Evolutionary conservation across 139 green algal species (phyloP).

Genomic region (Dunaliella primolecta): DNA sequence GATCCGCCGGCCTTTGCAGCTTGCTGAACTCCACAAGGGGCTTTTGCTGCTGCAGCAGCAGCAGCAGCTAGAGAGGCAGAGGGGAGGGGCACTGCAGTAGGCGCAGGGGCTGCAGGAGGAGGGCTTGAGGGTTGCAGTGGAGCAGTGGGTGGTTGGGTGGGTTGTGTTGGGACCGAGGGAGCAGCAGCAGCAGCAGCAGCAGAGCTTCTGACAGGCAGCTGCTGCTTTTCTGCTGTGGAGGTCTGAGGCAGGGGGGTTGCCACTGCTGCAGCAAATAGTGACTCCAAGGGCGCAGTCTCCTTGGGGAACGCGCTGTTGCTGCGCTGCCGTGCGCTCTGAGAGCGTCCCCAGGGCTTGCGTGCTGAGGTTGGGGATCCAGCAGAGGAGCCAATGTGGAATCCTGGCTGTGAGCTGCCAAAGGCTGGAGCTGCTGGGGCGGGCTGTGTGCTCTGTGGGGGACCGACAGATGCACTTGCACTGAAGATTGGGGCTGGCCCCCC

Average conservation of each 20-base stretch:
- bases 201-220: too few relatives aligned
- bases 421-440: too few relatives aligned
- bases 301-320: not conserved
- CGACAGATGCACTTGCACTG: too few relatives aligned
- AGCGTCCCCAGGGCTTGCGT: not conserved
- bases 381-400: not conserved
- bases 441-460: too few relatives aligned
- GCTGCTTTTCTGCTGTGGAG: not conserved
- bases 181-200: too few relatives aligned
- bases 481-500: too few relatives aligned
- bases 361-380: not conserved
- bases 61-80: not conserved
- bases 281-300: not conserved
- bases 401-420: not conserved
- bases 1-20: too few relatives aligned
- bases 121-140: too few relatives aligned
- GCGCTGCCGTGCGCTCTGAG: not conserved
- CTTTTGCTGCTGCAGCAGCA: not conserved
- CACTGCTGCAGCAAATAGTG: not conserved
- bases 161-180: too few relatives aligned
- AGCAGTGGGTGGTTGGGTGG: too few relatives aligned
- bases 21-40: too few relatives aligned
- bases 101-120: not conserved
- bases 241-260: not conserved
- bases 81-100: not conserved